Evolutionary conservation across 345 rosid genomes (phyloP), one percentile per base, ranked within the genome.

Genomic region (Draba incana): DNA sequence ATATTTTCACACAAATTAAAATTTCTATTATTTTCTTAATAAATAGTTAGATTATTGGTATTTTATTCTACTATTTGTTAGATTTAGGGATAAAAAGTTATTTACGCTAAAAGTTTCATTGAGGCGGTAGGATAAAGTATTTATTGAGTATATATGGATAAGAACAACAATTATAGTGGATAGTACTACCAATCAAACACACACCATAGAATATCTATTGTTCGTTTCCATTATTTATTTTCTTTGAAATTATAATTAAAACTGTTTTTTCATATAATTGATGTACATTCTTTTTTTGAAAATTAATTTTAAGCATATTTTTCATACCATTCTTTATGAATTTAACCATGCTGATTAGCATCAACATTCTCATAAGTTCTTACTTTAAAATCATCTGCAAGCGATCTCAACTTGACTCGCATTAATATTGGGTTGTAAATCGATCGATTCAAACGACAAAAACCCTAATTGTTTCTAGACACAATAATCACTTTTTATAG

Each of bases 151-250:
- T 20, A 20, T 20, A 20, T 53, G 60, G 62, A 61, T 61, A 61
- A 33, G 38, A 33, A 55, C 55, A 56, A n/a, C 55, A 56, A n/a
- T 4, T 8, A 50, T 50, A 28, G 42, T 60, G 46, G 71, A 45
- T 42, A 42, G 13, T 50, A 9, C 4, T 39, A 42, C 37, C 37
- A 70, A 20, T 69, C 53, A 70, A 52, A 37, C 46, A 44, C 62
- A 62, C 64, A 35, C 27, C 63, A 66, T 41, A 58, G 12, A 8
- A 30, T 14, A 43, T 14, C n/a, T 42, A 35, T 35, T 35, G 38
- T 35, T 35, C 38, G 38, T 41, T 59, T 58, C n/a, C 12, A 13
- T 28, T 47, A 38, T 38, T 49, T 69, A 9, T 42, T 30, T 14
- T 53, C 35, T 30, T 31, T 20, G 35, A 0, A 31, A 23, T 13